Evolutionary conservation across 768 basidiomycete species (phyloP).

Genomic region (Neoboletus brunneissimus): DNA sequence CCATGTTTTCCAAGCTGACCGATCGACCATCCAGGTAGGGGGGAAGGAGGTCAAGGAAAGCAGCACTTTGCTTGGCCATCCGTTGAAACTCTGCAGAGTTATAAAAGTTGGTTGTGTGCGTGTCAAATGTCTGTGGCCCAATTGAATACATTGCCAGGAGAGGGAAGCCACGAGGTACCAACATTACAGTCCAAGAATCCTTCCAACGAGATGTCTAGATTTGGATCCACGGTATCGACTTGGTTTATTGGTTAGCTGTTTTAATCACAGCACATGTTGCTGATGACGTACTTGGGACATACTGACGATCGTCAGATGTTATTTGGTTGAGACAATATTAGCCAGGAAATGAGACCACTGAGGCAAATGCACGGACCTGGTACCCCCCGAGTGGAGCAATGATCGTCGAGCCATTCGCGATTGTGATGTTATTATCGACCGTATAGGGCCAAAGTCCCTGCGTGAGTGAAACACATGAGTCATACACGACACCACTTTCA

Average conservation of each 20-base stretch:
- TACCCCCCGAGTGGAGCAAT: slow-evolving; percentile 63
- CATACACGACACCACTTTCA: slow-evolving; percentile 63
- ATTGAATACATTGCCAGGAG: background rate
- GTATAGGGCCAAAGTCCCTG: slow-evolving; percentile 68
- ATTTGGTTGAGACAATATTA: slow-evolving; percentile 2
- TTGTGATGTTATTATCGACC: slow-evolving; percentile 42
- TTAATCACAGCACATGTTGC: background rate
- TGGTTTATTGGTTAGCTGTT: slow-evolving; percentile 21
- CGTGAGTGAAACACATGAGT: slow-evolving; percentile 62
- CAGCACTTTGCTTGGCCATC: slow-evolving; percentile 42
- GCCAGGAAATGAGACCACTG: slow-evolving; percentile 6
- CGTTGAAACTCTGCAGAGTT: slow-evolving; percentile 48
- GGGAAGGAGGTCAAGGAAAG: slow-evolving; percentile 48
- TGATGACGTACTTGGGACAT: slow-evolving; percentile 39
- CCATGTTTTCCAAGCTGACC: slow-evolving; percentile 58
- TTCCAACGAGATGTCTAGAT: slow-evolving; percentile 61
- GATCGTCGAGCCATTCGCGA: slow-evolving; percentile 66
- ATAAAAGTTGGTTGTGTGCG: slow-evolving; percentile 52
- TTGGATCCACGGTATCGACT: slow-evolving; percentile 63
- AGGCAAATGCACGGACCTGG: slow-evolving; percentile 38
- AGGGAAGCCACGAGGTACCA: slow-evolving; percentile 6
- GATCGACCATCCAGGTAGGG: slow-evolving; percentile 54
- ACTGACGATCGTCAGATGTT: slow-evolving; percentile 19
- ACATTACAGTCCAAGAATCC: slow-evolving; percentile 64
- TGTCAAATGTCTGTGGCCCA: slow-evolving; percentile 44